Percentiles rank a stretch among this genome's conserved stretches.
phyloP scores from a whole-genome alignment of 176 grass and related monocot species.

The Elaeis guineensis region DNA sequence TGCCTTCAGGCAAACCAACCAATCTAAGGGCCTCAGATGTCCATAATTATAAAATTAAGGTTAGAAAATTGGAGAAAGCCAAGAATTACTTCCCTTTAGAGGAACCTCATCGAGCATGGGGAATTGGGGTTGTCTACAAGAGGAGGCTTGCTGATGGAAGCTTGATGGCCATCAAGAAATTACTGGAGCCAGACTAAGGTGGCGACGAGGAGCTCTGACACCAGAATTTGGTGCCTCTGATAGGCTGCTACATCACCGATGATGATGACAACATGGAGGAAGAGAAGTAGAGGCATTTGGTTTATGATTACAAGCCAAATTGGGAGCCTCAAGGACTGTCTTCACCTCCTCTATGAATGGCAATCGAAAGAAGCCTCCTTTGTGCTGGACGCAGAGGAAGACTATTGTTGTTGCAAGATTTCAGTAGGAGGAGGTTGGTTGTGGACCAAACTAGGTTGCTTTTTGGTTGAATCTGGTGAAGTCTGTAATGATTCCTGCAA shows the following conservation, averaged over 20 bases:
- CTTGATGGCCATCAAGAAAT: conserved; percentile 66
- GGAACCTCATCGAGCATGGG: conserved; percentile 69
- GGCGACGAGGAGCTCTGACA: conserved; percentile 79
- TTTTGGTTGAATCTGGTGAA: too few species aligned
- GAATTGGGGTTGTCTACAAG: conserved; percentile 76
- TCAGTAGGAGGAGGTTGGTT: too few species aligned
- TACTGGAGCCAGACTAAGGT: conserved; percentile 51
- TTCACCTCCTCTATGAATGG: conserved; percentile 16
- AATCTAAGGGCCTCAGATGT: too few species aligned
- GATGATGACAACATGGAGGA: conserved; percentile 26
- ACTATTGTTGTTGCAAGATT: too few species aligned
- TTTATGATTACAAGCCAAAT: conserved; percentile 95
- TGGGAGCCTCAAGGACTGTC: conserved; percentile 60
- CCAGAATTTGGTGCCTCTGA: conserved; percentile 71
- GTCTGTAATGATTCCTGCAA: too few species aligned
- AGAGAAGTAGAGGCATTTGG: conserved; percentile 67
- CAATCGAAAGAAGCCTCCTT: neutral
- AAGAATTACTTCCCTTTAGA: conserved; percentile 41
- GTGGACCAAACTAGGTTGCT: too few species aligned
- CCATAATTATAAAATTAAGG: too few species aligned
- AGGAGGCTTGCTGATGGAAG: conserved; percentile 55
- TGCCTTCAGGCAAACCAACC: too few species aligned
- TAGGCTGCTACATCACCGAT: conserved; percentile 62
- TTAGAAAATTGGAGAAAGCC: conserved; percentile 46
- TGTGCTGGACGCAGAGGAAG: conserved; percentile 54